These are phyloP conservation scores for Abrus pulchellus DNA, from an alignment of 306 rosid species.

Conservation along the genomic window DNA sequence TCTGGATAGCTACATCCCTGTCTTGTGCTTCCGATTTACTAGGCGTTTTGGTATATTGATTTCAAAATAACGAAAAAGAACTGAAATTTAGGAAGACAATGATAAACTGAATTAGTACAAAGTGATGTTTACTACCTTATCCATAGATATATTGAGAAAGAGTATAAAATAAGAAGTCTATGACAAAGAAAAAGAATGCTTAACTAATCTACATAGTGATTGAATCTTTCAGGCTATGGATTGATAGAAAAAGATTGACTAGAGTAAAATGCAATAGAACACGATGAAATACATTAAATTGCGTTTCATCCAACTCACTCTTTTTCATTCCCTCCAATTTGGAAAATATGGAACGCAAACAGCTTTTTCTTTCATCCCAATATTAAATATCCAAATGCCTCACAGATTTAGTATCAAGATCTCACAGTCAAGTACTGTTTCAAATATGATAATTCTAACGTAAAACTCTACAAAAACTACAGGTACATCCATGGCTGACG, in stretches of 20 bases:
- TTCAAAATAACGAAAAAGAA: not conserved
- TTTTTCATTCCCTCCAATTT: constrained; percentile 8
- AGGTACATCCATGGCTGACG: constrained; percentile 89
- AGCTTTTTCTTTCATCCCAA: not conserved
- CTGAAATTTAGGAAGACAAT: constrained; percentile 15
- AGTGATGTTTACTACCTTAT: constrained; percentile 5
- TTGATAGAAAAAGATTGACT: too few relatives aligned
- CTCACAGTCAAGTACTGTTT: constrained; percentile 18
- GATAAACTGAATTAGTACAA: not conserved
- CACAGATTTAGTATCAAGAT: not conserved
- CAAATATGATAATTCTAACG: constrained; percentile 21
- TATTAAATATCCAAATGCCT: not conserved
- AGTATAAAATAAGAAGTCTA: not conserved
- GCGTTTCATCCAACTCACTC: not conserved
- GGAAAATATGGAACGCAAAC: not conserved
- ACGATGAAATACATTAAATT: not conserved
- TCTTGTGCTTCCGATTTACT: constrained; percentile 2
- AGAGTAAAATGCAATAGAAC: not conserved
- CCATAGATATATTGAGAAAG: constrained; percentile 1
- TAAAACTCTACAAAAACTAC: constrained; percentile 44
- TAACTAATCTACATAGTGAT: constrained; percentile 12
- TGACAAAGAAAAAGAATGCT: not conserved
- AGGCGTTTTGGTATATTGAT: not conserved
- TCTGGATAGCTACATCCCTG: constrained; percentile 1
- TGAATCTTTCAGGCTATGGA: not conserved